Base-by-base conservation (phyloP, 176 grass and related monocot genomes). In the Pharus latifolius region DNA sequence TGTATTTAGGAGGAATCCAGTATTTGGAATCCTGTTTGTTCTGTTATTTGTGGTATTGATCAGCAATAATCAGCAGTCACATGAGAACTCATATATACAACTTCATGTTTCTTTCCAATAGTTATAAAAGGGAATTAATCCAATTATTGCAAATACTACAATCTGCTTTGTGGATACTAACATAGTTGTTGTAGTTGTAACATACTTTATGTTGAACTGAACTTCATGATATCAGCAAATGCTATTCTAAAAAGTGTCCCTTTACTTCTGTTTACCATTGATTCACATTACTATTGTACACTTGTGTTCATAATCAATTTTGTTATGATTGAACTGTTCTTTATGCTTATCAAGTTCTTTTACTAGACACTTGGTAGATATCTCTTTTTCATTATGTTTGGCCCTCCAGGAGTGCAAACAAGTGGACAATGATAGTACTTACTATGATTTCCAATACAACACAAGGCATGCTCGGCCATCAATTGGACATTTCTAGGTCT, bases 401-500 rank as follows among this genome's bases (percentile, higher is more conserved):
- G 6, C 80, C 60, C 47, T 69, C 29, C 48, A 98, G 95, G 72
- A 88, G 17, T 81, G 75, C 70, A 88, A 88, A 62, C 31, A 88
- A 81, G 87, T 94, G 62, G 49, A 88, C 17, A 77, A 64, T 11
- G 65, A 51, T 41, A 75, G 82, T 9, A 86, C 61, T 31, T 94
- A 85, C 75, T 98, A 88, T 73, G 82, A 94, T 78, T 98, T 98
- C 59, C 84, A 98, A 50, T 94, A 91, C 78, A 93, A 90, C 68
- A 81, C 90, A 67, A 89, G 87, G 90, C 33, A 63, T 63, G 87
- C 75, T 42, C 86, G 84, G 35, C 80, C 84, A 33, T 88, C 81
- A 63, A 91, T 98, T 35, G 58, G 88, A 44, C 95, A 98, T 83
- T 98, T 98, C 85, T 90, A 98, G 95, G 95, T 94, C 67, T 46